Conservation (phyloP, 2,329 filamentous ascomycete species). For the Rosellinia necatrix region DNA sequence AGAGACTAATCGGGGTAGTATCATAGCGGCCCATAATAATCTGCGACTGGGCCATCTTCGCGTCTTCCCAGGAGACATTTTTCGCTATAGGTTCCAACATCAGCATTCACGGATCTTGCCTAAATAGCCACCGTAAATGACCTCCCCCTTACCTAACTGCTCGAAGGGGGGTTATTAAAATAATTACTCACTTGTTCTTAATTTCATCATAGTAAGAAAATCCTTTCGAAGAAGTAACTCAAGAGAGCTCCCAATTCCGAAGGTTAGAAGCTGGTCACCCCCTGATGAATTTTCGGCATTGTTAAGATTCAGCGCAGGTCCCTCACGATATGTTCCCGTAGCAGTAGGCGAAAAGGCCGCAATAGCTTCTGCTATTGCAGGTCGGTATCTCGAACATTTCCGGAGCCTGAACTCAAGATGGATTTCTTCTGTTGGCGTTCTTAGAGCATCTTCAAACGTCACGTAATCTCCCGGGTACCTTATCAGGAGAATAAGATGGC, state of each 20-base stretch:
- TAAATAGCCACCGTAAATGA: not conserved
- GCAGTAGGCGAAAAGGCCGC: constrained; percentile 49
- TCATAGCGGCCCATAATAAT: not conserved
- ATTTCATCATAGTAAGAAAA: constrained; percentile 65
- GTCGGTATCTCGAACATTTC: constrained; percentile 74
- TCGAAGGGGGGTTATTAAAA: not conserved
- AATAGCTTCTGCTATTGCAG: constrained; percentile 59
- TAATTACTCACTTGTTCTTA: constrained; percentile 49
- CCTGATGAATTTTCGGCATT: not conserved
- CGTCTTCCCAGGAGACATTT: constrained; percentile 39
- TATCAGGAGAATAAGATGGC: constrained; percentile 77
- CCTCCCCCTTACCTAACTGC: not conserved
- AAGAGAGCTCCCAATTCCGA: constrained; percentile 75
- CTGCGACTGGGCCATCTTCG: constrained; percentile 51
- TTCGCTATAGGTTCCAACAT: not conserved
- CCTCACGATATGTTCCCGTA: not conserved
- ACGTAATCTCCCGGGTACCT: constrained; percentile 67
- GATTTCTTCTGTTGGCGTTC: constrained; percentile 43
- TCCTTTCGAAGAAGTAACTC: constrained; percentile 69
- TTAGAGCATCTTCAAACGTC: constrained; percentile 58
- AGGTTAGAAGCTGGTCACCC: constrained; percentile 50
- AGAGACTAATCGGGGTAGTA: constrained; percentile 13
- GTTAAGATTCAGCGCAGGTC: not conserved
- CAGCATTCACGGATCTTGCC: not conserved
- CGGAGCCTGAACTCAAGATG: constrained; percentile 66